Evolutionary conservation across 164 flowering plant genomes (phyloP), one percentile per base, ranked within the genome.

Genomic region (Annona squamosa): DNA sequence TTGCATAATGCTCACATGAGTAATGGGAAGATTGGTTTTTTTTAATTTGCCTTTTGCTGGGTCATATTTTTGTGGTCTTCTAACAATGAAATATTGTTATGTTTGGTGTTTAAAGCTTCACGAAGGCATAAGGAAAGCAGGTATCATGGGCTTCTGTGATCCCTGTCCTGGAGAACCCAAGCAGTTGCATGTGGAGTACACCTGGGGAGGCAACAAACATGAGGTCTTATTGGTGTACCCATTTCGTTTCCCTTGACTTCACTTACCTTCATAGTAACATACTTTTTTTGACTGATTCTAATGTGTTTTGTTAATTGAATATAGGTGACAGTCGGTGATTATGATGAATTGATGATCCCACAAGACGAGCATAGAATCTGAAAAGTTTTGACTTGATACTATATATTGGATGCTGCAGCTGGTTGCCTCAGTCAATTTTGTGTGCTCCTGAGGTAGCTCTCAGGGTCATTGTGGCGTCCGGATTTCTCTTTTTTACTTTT

Each of bases 131-230:
- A 93, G 88, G 84, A 93, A 96, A 76, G 87, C 97, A 0, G 98
- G 99, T 37, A 96, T 96, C 61, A 96, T 96, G 99, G 99, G 99
- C 46, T 93, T 91, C 75, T 96, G 87, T 76, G 98, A 93, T 84
- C 95, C 94, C 18, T 91, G 97, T 76, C 99, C 99, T 0, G 97
- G 90, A 73, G 97, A 90, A 75, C 84, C 92, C 6, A 96, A 93
- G 77, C 85, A 80, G 69, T 76, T 96, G 80, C 69, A 78, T 62
- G 87, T 96, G 67, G 87, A 91, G 78, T 93, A 93, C 84, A 88
- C 86, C 46, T 86, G 75, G 47, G 76, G 79, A 13, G 88, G 89
- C 75, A 47, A 77, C 26, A 77, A 67, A 71, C 86, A 79, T 65
- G 86, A 89, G 98, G 99, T 93, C 56, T 64, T 37, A 68, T n/a